These are phyloP conservation scores for Saccharomyces hybrid DNA, from an alignment of 1,139 yeast species.

Conservation along the genomic window DNA sequence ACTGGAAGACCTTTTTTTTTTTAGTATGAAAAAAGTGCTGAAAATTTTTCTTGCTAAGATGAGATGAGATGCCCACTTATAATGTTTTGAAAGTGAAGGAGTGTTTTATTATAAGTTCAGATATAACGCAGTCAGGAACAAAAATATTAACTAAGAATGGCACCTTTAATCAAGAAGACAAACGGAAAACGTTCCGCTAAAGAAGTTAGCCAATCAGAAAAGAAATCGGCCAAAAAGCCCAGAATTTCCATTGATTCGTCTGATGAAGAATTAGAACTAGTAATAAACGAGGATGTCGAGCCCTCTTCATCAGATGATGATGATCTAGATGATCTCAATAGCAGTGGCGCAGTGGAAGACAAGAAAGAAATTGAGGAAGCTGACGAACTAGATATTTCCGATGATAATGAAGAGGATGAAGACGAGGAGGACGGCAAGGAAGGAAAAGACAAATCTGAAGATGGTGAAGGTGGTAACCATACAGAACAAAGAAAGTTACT, in stretches of 20 bases:
- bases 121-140: neutral
- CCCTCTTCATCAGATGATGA: constrained; percentile 26
- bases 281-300: constrained; percentile 30
- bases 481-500: constrained; percentile 74
- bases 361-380: no score
- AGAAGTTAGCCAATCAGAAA: constrained; percentile 6
- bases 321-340: constrained; percentile 24
- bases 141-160: constrained; percentile 14
- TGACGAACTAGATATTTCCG: constrained; percentile 26
- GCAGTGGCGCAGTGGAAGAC: constrained; percentile 16
- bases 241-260: constrained; percentile 28
- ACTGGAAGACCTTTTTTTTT: neutral
- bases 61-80: constrained; percentile 8
- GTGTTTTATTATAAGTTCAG: neutral
- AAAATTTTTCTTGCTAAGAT: constrained; percentile 1
- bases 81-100: constrained; percentile 5
- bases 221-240: constrained; percentile 23
- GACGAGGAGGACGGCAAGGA: constrained; percentile 19
- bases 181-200: constrained; percentile 15
- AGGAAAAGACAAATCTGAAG: constrained; percentile 14
- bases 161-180: constrained; percentile 17
- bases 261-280: constrained; percentile 25
- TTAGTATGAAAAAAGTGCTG: neutral
- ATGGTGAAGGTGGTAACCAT: constrained; percentile 56
- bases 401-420: constrained; percentile 23